Evolutionary conservation across 1,139 yeast genomes (phyloP), one percentile per base, ranked within the genome.

Genomic region (Blastobotrys elegans): DNA sequence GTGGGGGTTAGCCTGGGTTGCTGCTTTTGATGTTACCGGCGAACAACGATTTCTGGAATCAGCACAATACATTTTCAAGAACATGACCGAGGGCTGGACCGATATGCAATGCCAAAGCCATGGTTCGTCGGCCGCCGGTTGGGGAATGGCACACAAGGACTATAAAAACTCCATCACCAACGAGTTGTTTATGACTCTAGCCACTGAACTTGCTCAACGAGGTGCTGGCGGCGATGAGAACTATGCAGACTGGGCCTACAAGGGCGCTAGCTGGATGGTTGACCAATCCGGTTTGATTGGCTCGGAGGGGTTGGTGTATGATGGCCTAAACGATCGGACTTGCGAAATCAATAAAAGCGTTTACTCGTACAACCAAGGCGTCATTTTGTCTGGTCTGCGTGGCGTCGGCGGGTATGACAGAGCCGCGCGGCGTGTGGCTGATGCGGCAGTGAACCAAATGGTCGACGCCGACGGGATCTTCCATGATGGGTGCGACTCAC

Each of bases 1-100:
- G 57, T 54, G 55, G 55, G 56, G 51, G 7, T 38, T 48, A 27
- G 56, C 56, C 1, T 53, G 56, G 57, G 38, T 54, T 16, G 32
- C 35, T 6, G 49, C 49, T 16, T 53, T 48, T 30, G 57, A 54
- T 36, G 30, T 47, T 20, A 50, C 55, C 14, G 41, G 43, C 11
- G 41, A 52, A 27, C 22, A 13, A 1, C 22, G 34, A 20, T 53
- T 47, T 34, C 37, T 54, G 32, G 35, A 34, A 14, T 44, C 52
- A 2, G 54, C 56, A 3, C 30, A 37, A 16, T 27, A 47, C 13
- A 46, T 53, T n/a, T 51, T 51, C 40, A 46, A 44, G 20, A 43
- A 45, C 35, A 51, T 54, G 49, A 43, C 53, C 14, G 31, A 31
- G 1, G 50, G 46, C 8, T 54, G 56, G 56, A 46, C 44, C 22